Evolutionary conservation across 148 eudicot genomes (phyloP), one percentile per base, ranked within the genome.

Genomic region (Gaultheria prostrata): DNA sequence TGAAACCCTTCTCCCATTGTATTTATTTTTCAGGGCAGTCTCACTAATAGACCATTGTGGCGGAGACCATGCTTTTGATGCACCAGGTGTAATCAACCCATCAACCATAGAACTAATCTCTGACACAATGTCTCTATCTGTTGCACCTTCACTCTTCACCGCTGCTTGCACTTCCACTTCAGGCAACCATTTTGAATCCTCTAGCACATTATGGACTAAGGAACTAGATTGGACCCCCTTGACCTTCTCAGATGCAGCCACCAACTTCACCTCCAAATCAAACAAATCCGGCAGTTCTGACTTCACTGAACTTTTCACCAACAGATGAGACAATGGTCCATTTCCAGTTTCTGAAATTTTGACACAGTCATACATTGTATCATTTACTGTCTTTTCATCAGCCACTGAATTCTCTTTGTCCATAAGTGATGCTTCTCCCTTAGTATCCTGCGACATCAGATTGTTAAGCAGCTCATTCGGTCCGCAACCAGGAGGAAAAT

Each of bases 401-500:
- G 2, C 12, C 80, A 59, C 63, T 35, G 81, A 45, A 3, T 70
- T 81, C 79, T 49, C 71, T 74, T 46, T 39, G 65, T 69, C 70
- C 35, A 28, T 78, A 83, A 3, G 61, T 61, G 69, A 76, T 15
- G 84, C 35, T 28, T 30, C 69, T 26, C 46, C 28, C 53, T 76
- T 61, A 35, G 20, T 84, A 82, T 79, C 82, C 49, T 74, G 73
- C 45, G 84, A 51, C 30, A 49, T 75, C 70, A 26, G 32, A 81
- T 30, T 67, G 72, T 80, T 3, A 2, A 7, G 59, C 8, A 70
- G 59, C 51, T 84, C 86, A 88, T 85, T 77, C n/a, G 88, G 90
- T 48, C 99, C 97, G 84, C 99, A 96, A 2, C 91, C 89, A 51
- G 88, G 90, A 26, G 99, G 99, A 85, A 90, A 97, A 85, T 90